Evolutionary conservation across 305 asterid species (phyloP).

Genomic region (Solanum hybrid): DNA sequence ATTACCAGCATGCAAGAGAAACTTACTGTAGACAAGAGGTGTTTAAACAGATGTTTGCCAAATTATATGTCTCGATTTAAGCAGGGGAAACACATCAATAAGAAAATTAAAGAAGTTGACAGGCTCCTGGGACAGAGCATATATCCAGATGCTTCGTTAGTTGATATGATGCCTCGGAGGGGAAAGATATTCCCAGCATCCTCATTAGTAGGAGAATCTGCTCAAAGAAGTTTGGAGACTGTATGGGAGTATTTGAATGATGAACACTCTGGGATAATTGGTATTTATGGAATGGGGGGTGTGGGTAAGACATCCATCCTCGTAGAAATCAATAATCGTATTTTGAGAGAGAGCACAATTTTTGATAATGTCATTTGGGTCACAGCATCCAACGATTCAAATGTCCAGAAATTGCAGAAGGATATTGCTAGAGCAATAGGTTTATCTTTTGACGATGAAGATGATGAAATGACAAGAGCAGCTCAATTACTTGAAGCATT

Average conservation of each 20-base stretch:
- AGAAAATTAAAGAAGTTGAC: conserved; percentile 13
- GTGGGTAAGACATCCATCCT: conserved; percentile 25
- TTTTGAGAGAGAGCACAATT: conserved; percentile 3
- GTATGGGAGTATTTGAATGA: conserved; percentile 12
- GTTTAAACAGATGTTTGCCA: conserved; percentile 18
- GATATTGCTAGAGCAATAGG: conserved; percentile 18
- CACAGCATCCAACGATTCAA: conserved; percentile 22
- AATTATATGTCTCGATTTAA: conserved; percentile 11
- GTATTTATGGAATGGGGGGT: conserved; percentile 2
- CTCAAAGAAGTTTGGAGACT: conserved; percentile 1
- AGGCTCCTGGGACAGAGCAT: conserved; percentile 11
- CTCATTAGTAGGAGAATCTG: conserved; percentile 17
- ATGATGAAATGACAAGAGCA: conserved; percentile 12
- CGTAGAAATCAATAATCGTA: conserved; percentile 16
- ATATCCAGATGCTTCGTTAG: conserved; percentile 7
- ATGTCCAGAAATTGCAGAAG: conserved; percentile 11
- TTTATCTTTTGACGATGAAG: conserved; percentile 11
- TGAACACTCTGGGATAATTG: conserved; percentile 8
- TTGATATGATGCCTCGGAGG: conserved; percentile 10
- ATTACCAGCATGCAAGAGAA: conserved; percentile 6
- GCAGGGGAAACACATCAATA: conserved; percentile 11
- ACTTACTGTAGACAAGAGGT: background rate
- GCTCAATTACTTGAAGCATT: conserved; percentile 7
- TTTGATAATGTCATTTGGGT: conserved; percentile 23
- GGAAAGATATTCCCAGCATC: conserved; percentile 17